Base-by-base conservation (phyloP, 1,284 basidiomycete genomes). In the Blastosporella zonata region DNA sequence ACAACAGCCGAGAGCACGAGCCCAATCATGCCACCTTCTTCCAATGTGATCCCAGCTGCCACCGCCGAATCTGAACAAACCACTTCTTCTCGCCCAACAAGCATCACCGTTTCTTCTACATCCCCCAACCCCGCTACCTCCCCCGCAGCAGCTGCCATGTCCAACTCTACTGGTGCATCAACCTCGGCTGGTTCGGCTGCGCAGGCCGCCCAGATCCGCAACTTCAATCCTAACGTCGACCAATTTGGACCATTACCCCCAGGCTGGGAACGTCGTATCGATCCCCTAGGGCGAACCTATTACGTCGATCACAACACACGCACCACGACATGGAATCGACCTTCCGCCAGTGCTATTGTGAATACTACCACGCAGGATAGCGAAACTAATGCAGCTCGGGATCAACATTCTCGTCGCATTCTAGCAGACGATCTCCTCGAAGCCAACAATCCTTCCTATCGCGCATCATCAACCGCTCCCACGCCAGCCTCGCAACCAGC, bases 231-330 rank as follows among this genome's bases (percentile, higher is more conserved):
- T 15, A 86, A 84, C 56, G 84, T 90, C 40, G 91, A 93, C 68
- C 90, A 92, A 58, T 84, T 81, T 53, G 91, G 91, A 6, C 77
- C 86, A 23, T 71, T 97, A 18, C 93, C 94, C 2, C 65, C 73
- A 27, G 92, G 93, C 3, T 97, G 93, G 93, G 93, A 97, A 69
- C 81, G 93, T 51, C 87, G 93, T 49, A 89, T 93, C 47, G 93
- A 97, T 68, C 91, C 93, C 51, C 79, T 95, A 23, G 94, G 87
- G 5, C 74, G 93, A 50, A 93, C 90, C 17, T 97, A 97, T 67
- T 97, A 92, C 60, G 90, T 93, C 44, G 90, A 93, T 64, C 93
- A 97, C 71, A 96, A 94, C 68, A 93, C 90, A 9, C 84, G 94
- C 47, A 88, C 88, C 4, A 97, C 93, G 8, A 96, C 94, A 1